Evolutionary conservation across 2,329 filamentous ascomycete species (phyloP).

Genomic region (Stylonectria norvegica): DNA sequence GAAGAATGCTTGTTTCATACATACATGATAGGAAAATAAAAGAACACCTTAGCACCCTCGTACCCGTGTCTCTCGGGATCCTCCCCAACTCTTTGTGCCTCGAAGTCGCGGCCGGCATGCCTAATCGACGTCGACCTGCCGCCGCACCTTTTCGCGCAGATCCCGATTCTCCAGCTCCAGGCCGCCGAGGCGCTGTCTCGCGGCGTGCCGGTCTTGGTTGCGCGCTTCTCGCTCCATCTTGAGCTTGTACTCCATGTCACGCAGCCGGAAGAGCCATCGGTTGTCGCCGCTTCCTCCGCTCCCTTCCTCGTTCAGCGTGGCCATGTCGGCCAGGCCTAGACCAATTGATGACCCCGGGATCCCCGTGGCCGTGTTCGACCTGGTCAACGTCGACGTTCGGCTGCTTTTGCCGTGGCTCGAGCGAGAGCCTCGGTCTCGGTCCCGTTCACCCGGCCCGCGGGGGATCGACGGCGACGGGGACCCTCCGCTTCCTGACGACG

Average conservation of each 20-base stretch:
- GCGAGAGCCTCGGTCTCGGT: constrained; percentile 38
- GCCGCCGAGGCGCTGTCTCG: constrained; percentile 74
- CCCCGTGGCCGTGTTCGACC: constrained; percentile 29
- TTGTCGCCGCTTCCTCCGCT: constrained; percentile 49
- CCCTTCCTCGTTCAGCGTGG: constrained; percentile 22
- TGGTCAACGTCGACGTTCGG: constrained; percentile 31
- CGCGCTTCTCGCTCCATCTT: constrained; percentile 87
- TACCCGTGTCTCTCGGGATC: constrained; percentile 12
- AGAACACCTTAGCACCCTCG: constrained; percentile 24
- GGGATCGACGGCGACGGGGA: constrained; percentile 55
- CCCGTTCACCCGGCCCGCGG: constrained; percentile 48
- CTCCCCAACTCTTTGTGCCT: constrained; percentile 12
- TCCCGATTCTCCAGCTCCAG: constrained; percentile 71
- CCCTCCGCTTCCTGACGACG: constrained; percentile 30
- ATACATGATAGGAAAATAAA: constrained; percentile 13
- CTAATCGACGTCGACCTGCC: constrained; percentile 28
- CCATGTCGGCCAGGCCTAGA: constrained; percentile 28
- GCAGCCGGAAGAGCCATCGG: constrained; percentile 79
- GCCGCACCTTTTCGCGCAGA: constrained; percentile 59
- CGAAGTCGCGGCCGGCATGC: constrained; percentile 4
- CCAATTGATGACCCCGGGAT: constrained; percentile 23
- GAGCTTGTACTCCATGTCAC: constrained; percentile 82
- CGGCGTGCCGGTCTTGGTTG: constrained; percentile 78
- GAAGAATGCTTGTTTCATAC: constrained; percentile 24
- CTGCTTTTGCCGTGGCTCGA: constrained; percentile 28